A percentile compares a stretch with the other conserved stretches of the same genome.
phyloP scores from a whole-genome alignment of 75 land plant species.

The Selaginella tamariscina region DNA sequence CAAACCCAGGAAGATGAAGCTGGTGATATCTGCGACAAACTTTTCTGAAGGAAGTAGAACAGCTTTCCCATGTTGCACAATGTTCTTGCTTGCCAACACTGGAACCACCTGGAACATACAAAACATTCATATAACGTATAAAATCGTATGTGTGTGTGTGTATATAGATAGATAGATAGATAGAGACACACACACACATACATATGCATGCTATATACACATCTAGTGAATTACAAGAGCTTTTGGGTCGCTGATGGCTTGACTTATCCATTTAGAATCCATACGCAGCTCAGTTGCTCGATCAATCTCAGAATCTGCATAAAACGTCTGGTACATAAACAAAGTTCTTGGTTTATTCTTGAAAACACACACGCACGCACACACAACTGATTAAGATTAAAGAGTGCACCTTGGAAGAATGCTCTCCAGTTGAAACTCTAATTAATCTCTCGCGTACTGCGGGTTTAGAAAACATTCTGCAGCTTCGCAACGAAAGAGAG shows the following conservation, averaged over 20 bases:
- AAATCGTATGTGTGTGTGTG: too few species aligned
- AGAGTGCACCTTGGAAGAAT: neutral
- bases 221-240: conserved; percentile 24
- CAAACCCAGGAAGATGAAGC: conserved; percentile 27
- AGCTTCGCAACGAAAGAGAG: too few species aligned
- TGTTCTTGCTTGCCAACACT: conserved; percentile 16
- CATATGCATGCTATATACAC: too few species aligned
- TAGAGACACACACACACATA: too few species aligned
- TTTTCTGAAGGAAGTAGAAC: conserved; percentile 14
- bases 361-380: too few species aligned
- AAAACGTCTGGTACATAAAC: conserved; percentile 2
- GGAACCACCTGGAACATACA: conserved; percentile 23
- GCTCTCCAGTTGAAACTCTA: neutral
- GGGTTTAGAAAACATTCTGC: too few species aligned
- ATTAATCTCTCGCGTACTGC: neutral
- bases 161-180: too few species aligned
- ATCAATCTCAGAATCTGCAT: conserved; percentile 24
- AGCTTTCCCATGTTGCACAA: conserved; percentile 23
- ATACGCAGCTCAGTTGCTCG: conserved; percentile 26
- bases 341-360: neutral
- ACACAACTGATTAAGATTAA: neutral
- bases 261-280: conserved; percentile 16
- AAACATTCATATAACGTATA: neutral
- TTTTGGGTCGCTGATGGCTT: conserved; percentile 17
- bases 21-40: conserved; percentile 4